Percentiles rank a stretch among this genome's conserved stretches.
These are phyloP conservation scores for Boletus huronensis DNA, from an alignment of 768 basidiomycete genomes.

Conservation along the genomic window DNA sequence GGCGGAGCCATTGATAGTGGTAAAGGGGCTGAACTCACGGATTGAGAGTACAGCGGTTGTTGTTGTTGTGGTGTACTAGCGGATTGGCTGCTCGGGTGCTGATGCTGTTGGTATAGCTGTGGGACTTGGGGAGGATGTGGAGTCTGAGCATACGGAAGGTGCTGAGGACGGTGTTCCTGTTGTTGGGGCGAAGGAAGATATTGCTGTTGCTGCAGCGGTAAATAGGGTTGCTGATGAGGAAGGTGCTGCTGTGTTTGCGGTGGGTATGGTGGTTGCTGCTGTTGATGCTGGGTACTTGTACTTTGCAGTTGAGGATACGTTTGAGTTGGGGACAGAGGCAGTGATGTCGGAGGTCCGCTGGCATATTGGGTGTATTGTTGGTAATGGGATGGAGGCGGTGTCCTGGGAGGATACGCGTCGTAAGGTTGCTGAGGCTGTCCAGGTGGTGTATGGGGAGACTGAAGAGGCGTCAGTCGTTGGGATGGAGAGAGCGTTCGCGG, in stretches of 20 bases:
- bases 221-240: constrained; percentile 10
- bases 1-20: not conserved
- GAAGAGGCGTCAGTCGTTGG: constrained; percentile 7
- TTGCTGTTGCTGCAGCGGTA: constrained; percentile 8
- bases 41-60: constrained; percentile 3
- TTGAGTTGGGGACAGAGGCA: constrained; percentile 12
- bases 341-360: constrained; percentile 2
- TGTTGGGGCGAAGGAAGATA: constrained; percentile 4
- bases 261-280: constrained; percentile 10
- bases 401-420: not conserved
- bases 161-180: constrained; percentile 13
- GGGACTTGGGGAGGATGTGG: constrained; percentile 9
- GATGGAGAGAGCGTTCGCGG: constrained; percentile 5
- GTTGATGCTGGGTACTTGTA: constrained; percentile 12
- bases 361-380: constrained; percentile 19
- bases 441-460: constrained; percentile 6
- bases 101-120: constrained; percentile 18
- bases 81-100: constrained; percentile 7
- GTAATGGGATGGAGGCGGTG: not conserved
- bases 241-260: constrained; percentile 10
- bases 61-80: not conserved
- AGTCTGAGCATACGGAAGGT: constrained; percentile 14
- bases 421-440: constrained; percentile 17
- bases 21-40: constrained; percentile 6
- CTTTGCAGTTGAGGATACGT: constrained; percentile 6